Conservation (phyloP, 1,139 yeast species). For the Candida sanyaensis region DNA sequence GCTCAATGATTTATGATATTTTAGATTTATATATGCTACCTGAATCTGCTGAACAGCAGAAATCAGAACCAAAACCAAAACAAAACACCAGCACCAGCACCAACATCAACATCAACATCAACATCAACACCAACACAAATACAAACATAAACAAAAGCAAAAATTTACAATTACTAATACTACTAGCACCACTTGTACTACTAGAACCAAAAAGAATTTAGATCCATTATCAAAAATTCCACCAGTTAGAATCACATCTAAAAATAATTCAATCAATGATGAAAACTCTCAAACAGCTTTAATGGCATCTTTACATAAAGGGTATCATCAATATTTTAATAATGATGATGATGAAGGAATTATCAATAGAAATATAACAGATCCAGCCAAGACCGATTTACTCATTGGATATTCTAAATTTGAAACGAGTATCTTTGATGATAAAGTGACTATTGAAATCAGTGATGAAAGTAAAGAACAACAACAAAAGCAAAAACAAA, state of each 20-base stretch:
- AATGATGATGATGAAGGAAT: neutral
- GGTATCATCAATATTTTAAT: constrained; percentile 11
- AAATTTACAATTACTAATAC: no score
- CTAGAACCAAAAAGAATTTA: neutral
- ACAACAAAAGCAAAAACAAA: neutral
- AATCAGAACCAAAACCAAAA: neutral
- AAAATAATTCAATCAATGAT: neutral
- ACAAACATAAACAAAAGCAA: neutral
- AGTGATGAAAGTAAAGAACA: neutral
- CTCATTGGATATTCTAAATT: no score
- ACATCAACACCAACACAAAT: neutral
- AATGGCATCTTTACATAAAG: constrained; percentile 12
- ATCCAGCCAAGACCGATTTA: neutral
- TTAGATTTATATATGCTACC: constrained; percentile 11
- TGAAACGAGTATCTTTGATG: no score
- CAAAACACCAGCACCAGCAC: no score
- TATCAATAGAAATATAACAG: neutral
- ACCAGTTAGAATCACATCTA: neutral
- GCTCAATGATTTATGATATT: constrained; percentile 11
- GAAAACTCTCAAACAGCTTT: neutral
- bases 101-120: no score
- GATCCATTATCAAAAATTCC: neutral
- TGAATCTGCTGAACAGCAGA: constrained; percentile 2
- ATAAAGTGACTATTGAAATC: no score
- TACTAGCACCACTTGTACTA: no score